Base-by-base conservation (phyloP, 2,329 filamentous ascomycete species). In the Botrytis aclada region DNA sequence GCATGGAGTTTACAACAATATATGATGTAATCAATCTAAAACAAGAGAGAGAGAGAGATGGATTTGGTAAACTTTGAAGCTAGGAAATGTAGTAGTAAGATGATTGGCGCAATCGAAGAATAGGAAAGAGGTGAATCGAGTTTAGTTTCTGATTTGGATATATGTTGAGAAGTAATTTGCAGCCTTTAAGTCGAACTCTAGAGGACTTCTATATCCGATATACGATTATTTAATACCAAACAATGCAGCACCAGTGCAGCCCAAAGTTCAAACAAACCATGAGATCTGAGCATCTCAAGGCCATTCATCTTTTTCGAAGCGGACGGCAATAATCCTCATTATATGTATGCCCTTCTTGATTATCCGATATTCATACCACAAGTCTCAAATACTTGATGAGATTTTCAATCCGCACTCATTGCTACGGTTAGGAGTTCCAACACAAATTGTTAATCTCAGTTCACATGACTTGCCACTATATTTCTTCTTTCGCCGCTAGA, bases 171-270 rank as follows among this genome's bases (percentile, higher is more conserved):
- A 29, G 51, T 18, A 29, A 14, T 18, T 29, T 12, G 51, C 14
- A 0, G 29, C 2, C 1, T 54, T 8, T 18, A 16, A 18, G 0
- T 18, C 2, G n/a, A 29, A 1, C 29, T 16, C 14, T 18, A 7
- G n/a, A 54, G 1, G n/a, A 18, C 18, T 4, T 16, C 3, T 16
- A 29, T 29, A n/a, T n/a, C n/a, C 14, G 4, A 29, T 54, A 0
- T 16, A 16, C n/a, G n/a, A n/a, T 29, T 8, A 12, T 54, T 25
- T 54, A 54, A 54, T 54, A 3, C 2, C 6, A 29, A 29, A n/a
- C 12, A 18, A 54, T 16, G 6, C 2, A 56, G 51, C n/a, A n/a
- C n/a, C n/a, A n/a, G n/a, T n/a, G n/a, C n/a, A n/a, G n/a, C 43
- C 18, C 18, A 1, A 20, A 45, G 37, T 37, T 37, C 37, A 37